A percentile compares a stretch with the other conserved stretches of the same genome.
phyloP scores from a whole-genome alignment of 495 filamentous ascomycete species.

The Poronia punctata region DNA sequence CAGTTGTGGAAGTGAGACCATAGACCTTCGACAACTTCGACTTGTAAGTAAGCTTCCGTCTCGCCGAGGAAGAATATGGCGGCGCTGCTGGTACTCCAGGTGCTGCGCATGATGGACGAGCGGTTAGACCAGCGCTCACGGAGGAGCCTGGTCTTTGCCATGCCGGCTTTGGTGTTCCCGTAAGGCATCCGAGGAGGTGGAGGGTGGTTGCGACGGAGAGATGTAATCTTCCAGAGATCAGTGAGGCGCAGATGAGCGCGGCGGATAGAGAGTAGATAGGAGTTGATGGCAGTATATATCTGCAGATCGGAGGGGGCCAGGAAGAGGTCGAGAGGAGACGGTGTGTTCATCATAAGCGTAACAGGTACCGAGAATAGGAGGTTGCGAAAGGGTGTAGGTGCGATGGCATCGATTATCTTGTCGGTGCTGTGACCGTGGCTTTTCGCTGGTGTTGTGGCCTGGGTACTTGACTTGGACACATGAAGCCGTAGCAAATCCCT shows the following conservation, averaged over 20 bases:
- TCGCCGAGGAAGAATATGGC: slow-evolving; percentile 84
- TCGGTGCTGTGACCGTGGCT: slow-evolving; percentile 8
- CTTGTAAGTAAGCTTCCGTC: slow-evolving; percentile 78
- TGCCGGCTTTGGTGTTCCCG: slow-evolving; percentile 51
- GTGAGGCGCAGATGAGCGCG: slow-evolving; percentile 75
- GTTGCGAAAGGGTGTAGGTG: slow-evolving; percentile 60
- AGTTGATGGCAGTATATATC: slow-evolving; percentile 72
- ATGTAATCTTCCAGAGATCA: slow-evolving; percentile 75
- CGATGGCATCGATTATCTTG: slow-evolving; percentile 27
- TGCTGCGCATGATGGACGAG: slow-evolving; percentile 57
- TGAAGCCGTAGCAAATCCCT: slow-evolving; percentile 66
- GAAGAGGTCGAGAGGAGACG: slow-evolving; percentile 80
- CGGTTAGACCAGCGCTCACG: slow-evolving; percentile 54
- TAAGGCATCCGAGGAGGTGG: slow-evolving; percentile 57
- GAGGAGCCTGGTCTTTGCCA: slow-evolving; percentile 46
- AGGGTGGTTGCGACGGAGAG: slow-evolving; percentile 68
- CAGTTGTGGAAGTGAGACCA: slow-evolving; percentile 59
- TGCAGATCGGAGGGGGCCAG: slow-evolving; percentile 66
- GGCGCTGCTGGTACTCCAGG: slow-evolving; percentile 81
- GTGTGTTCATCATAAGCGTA: slow-evolving; percentile 61
- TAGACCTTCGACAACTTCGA: slow-evolving; percentile 74
- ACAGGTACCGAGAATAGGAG: slow-evolving; percentile 75
- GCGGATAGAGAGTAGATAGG: slow-evolving; percentile 78
- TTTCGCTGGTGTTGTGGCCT: slow-evolving; percentile 26
- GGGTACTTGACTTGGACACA: slow-evolving; percentile 39